Evolutionary conservation across 257 asterid genomes (phyloP).

Genomic region (Petunia secreta): DNA sequence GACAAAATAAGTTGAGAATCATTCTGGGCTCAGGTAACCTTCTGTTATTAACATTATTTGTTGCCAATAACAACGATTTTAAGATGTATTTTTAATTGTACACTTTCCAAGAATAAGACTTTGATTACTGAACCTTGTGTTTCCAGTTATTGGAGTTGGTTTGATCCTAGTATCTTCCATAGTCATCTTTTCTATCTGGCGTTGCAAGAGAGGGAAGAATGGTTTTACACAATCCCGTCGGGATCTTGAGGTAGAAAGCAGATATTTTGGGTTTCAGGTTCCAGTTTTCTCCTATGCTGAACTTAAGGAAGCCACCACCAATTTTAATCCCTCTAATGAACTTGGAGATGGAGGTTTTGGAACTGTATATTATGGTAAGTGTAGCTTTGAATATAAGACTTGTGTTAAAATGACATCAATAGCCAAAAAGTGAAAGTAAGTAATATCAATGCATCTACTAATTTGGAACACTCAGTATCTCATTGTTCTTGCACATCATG

Average conservation of each 20-base stretch:
- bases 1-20: not conserved
- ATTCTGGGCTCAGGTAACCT: constrained; percentile 26
- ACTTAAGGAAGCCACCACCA: constrained; percentile 23
- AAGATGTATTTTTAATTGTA: not conserved
- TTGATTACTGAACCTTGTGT: constrained; percentile 5
- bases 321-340: constrained; percentile 24
- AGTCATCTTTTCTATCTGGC: constrained; percentile 2
- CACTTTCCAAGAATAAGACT: not conserved
- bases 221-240: not conserved
- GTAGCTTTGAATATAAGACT: not conserved
- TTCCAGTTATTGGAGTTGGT: constrained; percentile 32
- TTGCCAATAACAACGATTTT: not conserved
- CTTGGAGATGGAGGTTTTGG: constrained; percentile 31
- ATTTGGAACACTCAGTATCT: not conserved
- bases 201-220: constrained; percentile 3
- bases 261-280: constrained; percentile 25
- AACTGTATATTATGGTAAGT: constrained; percentile 26
- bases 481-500: not conserved
- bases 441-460: not conserved
- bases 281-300: constrained; percentile 26
- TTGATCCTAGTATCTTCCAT: constrained; percentile 18
- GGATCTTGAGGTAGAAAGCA: constrained; percentile 22
- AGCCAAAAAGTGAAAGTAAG: not conserved
- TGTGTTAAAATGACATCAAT: not conserved
- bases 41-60: not conserved